Evolutionary conservation across 129 eudicot species (phyloP).

Genomic region (Flaveria brownii): DNA sequence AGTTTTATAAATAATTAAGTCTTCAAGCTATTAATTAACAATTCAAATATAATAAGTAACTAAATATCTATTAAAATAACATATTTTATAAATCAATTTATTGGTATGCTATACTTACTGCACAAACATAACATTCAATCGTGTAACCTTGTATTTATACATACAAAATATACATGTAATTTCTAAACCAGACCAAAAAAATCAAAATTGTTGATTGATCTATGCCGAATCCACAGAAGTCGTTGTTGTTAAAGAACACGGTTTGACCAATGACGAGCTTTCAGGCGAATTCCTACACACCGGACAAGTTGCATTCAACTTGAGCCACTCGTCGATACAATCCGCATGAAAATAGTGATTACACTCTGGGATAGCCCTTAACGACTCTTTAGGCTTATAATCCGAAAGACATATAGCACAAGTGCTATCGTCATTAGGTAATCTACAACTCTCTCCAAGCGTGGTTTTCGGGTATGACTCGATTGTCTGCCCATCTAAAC

Average conservation of each 20-base stretch:
- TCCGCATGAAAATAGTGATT: conserved; percentile 74
- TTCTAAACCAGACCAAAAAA: background rate
- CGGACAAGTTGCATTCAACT: conserved; percentile 73
- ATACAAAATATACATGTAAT: conserved; percentile 25
- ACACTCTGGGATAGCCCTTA: conserved; percentile 76
- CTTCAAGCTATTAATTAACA: background rate
- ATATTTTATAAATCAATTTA: too few species aligned
- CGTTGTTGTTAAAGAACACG: conserved; percentile 37
- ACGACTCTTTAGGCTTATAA: conserved; percentile 64
- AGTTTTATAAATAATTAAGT: background rate
- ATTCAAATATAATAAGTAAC: background rate
- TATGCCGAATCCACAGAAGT: conserved; percentile 20
- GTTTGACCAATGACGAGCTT: conserved; percentile 35
- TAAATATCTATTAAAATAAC: background rate
- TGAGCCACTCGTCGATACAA: conserved; percentile 89
- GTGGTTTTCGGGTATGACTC: conserved; percentile 52
- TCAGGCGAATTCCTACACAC: conserved; percentile 74
- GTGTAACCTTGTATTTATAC: conserved; percentile 12
- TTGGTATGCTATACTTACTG: background rate
- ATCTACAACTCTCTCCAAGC: conserved; percentile 53
- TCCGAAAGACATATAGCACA: conserved; percentile 81
- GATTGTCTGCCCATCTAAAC: conserved; percentile 47
- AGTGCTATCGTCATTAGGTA: conserved; percentile 47
- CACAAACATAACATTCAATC: background rate
- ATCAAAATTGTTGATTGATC: background rate